Conservation (phyloP, 495 filamentous ascomycete genomes). For the Amphirosellinia nigrospora region DNA sequence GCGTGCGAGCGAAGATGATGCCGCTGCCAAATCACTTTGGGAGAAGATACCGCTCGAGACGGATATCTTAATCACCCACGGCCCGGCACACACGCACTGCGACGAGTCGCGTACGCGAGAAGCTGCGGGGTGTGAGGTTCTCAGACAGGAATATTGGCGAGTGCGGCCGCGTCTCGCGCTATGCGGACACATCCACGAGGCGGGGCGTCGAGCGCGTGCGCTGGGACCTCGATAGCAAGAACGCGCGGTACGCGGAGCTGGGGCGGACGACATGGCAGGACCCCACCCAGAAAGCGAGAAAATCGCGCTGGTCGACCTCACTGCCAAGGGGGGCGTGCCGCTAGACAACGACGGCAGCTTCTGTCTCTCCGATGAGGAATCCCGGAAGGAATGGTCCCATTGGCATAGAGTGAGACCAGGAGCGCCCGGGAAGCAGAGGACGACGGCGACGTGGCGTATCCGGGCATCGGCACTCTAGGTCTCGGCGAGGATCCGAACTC, state of each 20-base stretch:
- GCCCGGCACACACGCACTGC: slow-evolving; percentile 73
- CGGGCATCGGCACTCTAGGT: slow-evolving; percentile 40
- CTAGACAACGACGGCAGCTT: slow-evolving; percentile 43
- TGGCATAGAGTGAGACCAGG: background rate
- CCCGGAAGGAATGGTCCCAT: slow-evolving; percentile 5
- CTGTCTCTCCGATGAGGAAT: slow-evolving; percentile 13
- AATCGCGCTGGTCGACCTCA: slow-evolving; percentile 52
- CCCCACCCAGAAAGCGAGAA: slow-evolving; percentile 45
- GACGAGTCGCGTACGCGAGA: slow-evolving; percentile 63
- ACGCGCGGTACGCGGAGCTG: slow-evolving; percentile 37
- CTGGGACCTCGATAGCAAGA: slow-evolving; percentile 54
- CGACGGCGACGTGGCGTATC: slow-evolving; percentile 23
- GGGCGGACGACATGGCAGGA: slow-evolving; percentile 46
- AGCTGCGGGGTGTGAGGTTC: slow-evolving; percentile 68
- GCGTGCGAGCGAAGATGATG: slow-evolving; percentile 40
- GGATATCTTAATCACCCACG: slow-evolving; percentile 89
- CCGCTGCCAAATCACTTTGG: slow-evolving; percentile 57
- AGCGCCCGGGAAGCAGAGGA: background rate
- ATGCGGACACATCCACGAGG: slow-evolving; percentile 86
- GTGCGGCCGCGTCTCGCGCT: slow-evolving; percentile 83
- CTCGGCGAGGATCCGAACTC: slow-evolving; percentile 46
- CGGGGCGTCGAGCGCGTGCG: slow-evolving; percentile 63
- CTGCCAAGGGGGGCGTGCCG: slow-evolving; percentile 38
- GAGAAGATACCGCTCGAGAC: slow-evolving; percentile 67
- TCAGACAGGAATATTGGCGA: slow-evolving; percentile 72